Conservation (phyloP, 164 flowering plant species). For the Dillenia turbinata region DNA sequence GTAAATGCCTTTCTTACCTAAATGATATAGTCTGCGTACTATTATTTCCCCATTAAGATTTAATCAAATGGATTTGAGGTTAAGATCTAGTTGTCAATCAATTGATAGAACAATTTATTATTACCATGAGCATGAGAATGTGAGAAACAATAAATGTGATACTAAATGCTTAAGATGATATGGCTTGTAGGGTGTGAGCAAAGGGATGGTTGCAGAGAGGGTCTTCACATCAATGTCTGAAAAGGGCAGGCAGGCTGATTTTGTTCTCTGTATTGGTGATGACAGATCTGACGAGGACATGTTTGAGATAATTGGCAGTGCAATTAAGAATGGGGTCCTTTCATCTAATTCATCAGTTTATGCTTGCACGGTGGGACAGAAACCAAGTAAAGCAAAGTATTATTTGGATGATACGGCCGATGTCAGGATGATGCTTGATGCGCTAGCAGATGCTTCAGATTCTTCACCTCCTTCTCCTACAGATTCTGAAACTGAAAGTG, state of each 20-base stretch:
- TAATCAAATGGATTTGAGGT: too few relatives aligned
- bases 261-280: conserved; percentile 59
- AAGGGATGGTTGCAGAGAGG: conserved; percentile 60
- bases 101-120: too few relatives aligned
- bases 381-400: conserved; percentile 62
- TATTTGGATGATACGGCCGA: conserved; percentile 50
- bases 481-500: conserved; percentile 4
- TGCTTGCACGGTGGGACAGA: conserved; percentile 60
- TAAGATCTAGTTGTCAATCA: too few relatives aligned
- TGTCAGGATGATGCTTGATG: conserved; percentile 41
- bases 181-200: conserved; percentile 48
- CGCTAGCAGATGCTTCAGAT: conserved; percentile 43
- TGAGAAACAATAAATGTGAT: too few relatives aligned
- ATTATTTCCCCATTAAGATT: too few relatives aligned
- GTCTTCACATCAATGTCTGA: conserved; percentile 45
- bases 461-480: conserved; percentile 20
- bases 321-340: conserved; percentile 22
- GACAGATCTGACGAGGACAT: conserved; percentile 65
- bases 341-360: conserved; percentile 29
- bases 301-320: conserved; percentile 48
- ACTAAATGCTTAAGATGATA: too few relatives aligned
- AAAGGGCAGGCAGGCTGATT: conserved; percentile 42
- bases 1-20: too few relatives aligned
- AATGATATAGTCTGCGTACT: too few relatives aligned
- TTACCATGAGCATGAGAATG: too few relatives aligned